Conservation (phyloP, 1,284 basidiomycete genomes). For the Moesziomyces antarcticus region DNA sequence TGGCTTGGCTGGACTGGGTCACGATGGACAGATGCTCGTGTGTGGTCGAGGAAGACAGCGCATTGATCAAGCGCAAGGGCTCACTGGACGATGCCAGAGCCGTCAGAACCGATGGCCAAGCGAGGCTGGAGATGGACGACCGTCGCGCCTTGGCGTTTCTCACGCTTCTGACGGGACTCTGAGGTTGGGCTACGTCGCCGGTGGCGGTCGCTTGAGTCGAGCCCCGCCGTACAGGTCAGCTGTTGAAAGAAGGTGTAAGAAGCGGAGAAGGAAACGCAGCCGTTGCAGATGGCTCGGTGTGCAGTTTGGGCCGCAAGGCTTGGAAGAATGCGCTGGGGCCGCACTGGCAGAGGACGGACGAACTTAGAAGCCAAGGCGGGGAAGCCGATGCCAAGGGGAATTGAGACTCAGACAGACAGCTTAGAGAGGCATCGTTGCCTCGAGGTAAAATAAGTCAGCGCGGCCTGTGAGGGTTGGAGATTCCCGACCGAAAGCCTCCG, state of each 20-base stretch:
- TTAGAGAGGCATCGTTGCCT: neutral
- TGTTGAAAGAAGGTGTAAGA: neutral
- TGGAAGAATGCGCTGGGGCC: neutral
- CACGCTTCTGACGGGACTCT: neutral
- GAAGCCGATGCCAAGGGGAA: neutral
- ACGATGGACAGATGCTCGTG: neutral
- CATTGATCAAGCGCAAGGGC: neutral
- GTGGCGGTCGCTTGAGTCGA: too few relatives aligned
- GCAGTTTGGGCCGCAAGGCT: neutral
- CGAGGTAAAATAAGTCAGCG: neutral
- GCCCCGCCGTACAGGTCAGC: too few relatives aligned
- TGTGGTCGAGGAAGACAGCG: too few relatives aligned
- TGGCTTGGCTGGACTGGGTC: neutral
- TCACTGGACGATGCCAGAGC: neutral
- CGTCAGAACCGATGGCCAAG: neutral
- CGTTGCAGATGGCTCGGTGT: neutral
- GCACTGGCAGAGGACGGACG: too few relatives aligned
- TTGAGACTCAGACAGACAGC: neutral
- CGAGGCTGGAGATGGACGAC: too few relatives aligned
- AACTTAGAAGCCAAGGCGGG: neutral
- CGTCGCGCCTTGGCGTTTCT: constrained; percentile 6
- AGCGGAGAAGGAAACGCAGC: neutral
- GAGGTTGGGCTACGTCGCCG: too few relatives aligned
- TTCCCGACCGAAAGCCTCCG: too few relatives aligned
- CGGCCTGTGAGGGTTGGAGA: too few relatives aligned